Percentiles rank a stretch among this genome's conserved stretches.
phyloP scores from a whole-genome alignment of 192 early-diverging fungal genomes.

The Umbelopsis vinacea region DNA sequence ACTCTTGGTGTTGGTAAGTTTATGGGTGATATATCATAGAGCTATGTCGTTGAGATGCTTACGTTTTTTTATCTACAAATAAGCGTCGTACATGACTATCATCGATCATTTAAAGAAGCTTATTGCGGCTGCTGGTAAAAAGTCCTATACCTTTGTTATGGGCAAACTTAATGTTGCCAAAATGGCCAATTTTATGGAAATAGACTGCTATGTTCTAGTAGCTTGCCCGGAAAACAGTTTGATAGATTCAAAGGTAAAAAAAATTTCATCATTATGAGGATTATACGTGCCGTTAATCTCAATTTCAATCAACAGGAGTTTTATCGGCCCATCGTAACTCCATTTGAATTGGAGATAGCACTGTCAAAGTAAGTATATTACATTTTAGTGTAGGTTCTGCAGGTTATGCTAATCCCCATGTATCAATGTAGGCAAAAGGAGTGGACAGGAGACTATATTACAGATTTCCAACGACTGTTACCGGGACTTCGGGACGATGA shows the following conservation, averaged over 20 bases:
- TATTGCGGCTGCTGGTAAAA: slow-evolving; percentile 73
- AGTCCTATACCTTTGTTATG: slow-evolving; percentile 77
- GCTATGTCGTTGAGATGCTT: neutral
- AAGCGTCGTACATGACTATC: slow-evolving; percentile 83
- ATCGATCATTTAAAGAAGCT: slow-evolving; percentile 80
- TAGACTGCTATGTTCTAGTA: slow-evolving; percentile 89
- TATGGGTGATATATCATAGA: neutral
- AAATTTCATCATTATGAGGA: neutral
- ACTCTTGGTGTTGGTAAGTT: slow-evolving; percentile 89
- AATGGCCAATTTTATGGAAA: slow-evolving; percentile 96
- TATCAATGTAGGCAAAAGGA: slow-evolving; percentile 51
- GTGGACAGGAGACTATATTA: slow-evolving; percentile 77
- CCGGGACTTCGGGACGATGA: slow-evolving; percentile 42
- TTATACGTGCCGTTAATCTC: neutral
- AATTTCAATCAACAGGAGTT: slow-evolving; percentile 62
- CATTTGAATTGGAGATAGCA: slow-evolving; percentile 88
- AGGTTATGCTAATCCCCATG: neutral
- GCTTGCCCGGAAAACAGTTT: slow-evolving; percentile 96
- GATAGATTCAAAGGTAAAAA: slow-evolving; percentile 72
- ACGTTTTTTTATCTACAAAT: neutral
- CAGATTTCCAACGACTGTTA: slow-evolving; percentile 68
- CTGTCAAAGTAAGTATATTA: slow-evolving; percentile 51
- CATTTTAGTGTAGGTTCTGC: neutral
- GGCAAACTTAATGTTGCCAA: slow-evolving; percentile 96
- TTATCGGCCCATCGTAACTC: slow-evolving; percentile 91